These are phyloP conservation scores for Westerdykella aurantiaca DNA, from an alignment of 2,329 filamentous ascomycete genomes.

Conservation along the genomic window DNA sequence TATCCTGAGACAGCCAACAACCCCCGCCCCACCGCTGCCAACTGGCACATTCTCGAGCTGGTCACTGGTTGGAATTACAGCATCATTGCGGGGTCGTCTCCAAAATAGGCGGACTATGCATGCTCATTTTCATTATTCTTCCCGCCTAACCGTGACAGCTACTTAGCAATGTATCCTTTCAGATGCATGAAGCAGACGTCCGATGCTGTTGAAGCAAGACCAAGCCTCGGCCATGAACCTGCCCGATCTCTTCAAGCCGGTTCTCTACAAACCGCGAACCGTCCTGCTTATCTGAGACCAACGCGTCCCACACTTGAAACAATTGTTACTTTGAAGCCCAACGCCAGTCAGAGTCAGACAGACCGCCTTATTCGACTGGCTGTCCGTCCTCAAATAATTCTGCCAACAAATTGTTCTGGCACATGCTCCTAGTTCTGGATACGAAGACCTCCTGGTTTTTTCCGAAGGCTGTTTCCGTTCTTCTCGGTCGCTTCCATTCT, in stretches of 20 bases:
- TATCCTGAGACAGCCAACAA: conserved; percentile 15
- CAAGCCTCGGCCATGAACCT: neutral
- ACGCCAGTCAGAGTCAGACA: conserved; percentile 8
- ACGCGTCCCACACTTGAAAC: conserved; percentile 10
- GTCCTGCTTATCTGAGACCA: conserved; percentile 9
- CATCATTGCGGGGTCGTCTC: no score
- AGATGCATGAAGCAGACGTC: neutral
- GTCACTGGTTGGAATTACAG: no score
- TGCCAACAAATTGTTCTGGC: no score
- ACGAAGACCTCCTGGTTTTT: no score
- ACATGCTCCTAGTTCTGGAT: no score
- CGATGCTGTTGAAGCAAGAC: neutral
- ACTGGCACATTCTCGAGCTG: no score
- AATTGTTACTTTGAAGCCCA: conserved; percentile 1
- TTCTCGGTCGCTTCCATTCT: conserved; percentile 9
- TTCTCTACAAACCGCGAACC: no score
- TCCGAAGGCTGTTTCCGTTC: conserved; percentile 4
- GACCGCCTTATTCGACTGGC: conserved; percentile 10
- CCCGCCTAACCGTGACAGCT: no score
- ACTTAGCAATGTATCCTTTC: no score
- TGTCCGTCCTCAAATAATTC: neutral
- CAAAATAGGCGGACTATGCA: no score
- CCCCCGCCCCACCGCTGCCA: no score
- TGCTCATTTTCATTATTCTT: no score
- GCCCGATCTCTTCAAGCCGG: neutral